These are phyloP conservation scores for Flaveria linearis DNA, from an alignment of 129 eudicot genomes.

Conservation along the genomic window DNA sequence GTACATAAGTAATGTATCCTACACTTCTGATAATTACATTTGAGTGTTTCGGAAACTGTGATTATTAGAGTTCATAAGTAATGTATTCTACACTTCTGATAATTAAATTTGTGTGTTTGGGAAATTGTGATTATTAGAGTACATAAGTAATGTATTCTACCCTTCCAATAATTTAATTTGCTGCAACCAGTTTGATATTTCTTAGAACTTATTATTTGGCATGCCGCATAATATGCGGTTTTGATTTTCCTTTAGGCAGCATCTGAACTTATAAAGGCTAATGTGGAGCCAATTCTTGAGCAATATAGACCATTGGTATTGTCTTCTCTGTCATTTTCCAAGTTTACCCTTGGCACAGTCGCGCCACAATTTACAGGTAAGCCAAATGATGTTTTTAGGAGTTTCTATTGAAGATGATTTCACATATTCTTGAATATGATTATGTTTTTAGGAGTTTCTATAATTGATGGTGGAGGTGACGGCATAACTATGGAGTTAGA, in stretches of 20 bases:
- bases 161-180: background rate
- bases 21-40: background rate
- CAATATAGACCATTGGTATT: slow-evolving; percentile 83
- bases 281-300: slow-evolving; percentile 85
- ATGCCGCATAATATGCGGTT: slow-evolving; percentile 14
- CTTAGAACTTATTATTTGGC: background rate
- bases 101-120: background rate
- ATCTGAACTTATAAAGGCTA: slow-evolving; percentile 83
- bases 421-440: slow-evolving; percentile 1
- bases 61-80: no score
- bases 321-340: slow-evolving; percentile 85
- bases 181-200: background rate
- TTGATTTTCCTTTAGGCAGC: slow-evolving; percentile 71
- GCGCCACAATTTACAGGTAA: slow-evolving; percentile 98
- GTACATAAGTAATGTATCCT: background rate
- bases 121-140: background rate
- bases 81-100: no score
- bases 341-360: slow-evolving; percentile 88
- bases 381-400: background rate
- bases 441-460: slow-evolving; percentile 64
- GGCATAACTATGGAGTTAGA: slow-evolving; percentile 97
- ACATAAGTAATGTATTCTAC: background rate
- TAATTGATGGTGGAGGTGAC: slow-evolving; percentile 70
- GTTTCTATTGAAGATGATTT: background rate
- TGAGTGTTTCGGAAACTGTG: background rate